Base-by-base conservation (phyloP, 495 filamentous ascomycete species). In the Pyrenula massariospora region DNA sequence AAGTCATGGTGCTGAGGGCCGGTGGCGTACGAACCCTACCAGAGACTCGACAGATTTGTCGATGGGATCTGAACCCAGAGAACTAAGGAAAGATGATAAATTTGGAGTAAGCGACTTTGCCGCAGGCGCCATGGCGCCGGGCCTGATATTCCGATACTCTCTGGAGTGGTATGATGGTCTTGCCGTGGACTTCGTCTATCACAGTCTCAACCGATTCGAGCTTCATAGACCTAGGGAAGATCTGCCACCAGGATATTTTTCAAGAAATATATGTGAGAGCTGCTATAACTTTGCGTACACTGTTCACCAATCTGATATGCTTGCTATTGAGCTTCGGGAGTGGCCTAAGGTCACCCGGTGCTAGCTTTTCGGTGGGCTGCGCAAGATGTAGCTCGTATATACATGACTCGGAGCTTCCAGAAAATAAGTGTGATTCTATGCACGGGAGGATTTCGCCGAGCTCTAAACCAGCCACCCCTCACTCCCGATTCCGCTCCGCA, bases 31-130 rank as follows among this genome's bases (percentile, higher is more conserved):
- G 60, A 70, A 95, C 88, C 85, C 87, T 57, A 91, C 82, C 56
- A 95, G 73, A 56, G 83, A 78, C 62, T 94, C 88, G 56, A 92
- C 85, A 1, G 87, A 92, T 22, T 84, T 77, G 57, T 96, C 89
- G 22, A 90, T 77, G 15, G 83, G 75, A 56, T 79, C 83, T 51
- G 75, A 75, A 60, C 84, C 91, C 56, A 96, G 73, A 0, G 86
- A 85, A 63, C 85, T 88, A 54, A 94, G 77, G 62, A 88, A 91
- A 47, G 83, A 84, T 55, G 83, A 76, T 57, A 95, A 70, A 57
- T 80, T 84, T 5, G 91, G 89, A 59, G 87, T 79, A 61, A 79
- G 66, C 53, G 72, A 66, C 50, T 66, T 68, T 31, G 71, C 66
- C 12, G 74, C 63, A 10, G 77, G 62, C 49, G 78, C 73, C 81